A percentile compares a stretch with the other conserved stretches of the same genome.
phyloP scores from a whole-genome alignment of 768 basidiomycete species.

The Trametes cubensis region DNA sequence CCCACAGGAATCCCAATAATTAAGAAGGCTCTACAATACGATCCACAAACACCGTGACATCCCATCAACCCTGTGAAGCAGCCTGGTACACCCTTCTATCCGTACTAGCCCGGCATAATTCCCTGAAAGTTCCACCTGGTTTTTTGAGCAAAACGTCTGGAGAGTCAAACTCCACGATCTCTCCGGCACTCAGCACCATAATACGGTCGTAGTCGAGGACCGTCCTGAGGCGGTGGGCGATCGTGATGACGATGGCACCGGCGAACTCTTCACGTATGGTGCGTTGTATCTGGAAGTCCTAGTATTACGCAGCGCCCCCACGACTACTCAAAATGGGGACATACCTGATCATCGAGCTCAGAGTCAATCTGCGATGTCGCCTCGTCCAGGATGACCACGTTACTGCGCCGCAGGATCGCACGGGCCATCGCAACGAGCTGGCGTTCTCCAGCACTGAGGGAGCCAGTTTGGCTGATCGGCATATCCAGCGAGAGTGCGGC shows the following conservation, averaged over 20 bases:
- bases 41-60: no score
- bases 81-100: constrained; percentile 26
- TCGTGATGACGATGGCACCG: constrained; percentile 76
- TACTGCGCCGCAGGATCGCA: constrained; percentile 65
- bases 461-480: constrained; percentile 61
- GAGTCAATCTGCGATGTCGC: constrained; percentile 79
- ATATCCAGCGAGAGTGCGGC: constrained; percentile 50
- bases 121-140: constrained; percentile 61
- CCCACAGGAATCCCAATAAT: no score
- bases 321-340: neutral
- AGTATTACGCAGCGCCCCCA: neutral
- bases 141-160: constrained; percentile 58
- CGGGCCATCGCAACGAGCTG: constrained; percentile 73
- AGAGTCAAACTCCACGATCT: constrained; percentile 75
- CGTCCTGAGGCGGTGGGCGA: constrained; percentile 79
- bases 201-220: constrained; percentile 77
- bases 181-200: constrained; percentile 72
- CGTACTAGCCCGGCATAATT: constrained; percentile 65
- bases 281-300: constrained; percentile 56
- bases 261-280: constrained; percentile 75
- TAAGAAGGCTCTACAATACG: neutral
- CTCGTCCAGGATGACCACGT: constrained; percentile 75
- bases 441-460: constrained; percentile 76
- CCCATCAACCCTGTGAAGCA: constrained; percentile 2
- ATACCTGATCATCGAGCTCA: constrained; percentile 66